Evolutionary conservation across 208 protist genomes (phyloP).

Genomic region (Trypanosoma lewisi): DNA sequence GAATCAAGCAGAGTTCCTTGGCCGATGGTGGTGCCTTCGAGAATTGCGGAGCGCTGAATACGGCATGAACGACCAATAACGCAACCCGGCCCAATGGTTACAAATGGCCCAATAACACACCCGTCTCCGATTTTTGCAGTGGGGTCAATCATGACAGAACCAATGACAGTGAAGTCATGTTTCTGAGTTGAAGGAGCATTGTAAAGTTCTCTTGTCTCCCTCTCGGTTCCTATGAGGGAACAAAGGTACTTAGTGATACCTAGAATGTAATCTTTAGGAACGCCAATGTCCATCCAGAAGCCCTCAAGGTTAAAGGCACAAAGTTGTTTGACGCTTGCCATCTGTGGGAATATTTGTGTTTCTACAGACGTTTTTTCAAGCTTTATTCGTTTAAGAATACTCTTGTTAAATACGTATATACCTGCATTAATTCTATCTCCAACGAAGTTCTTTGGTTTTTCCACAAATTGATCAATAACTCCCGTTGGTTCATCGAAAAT

Average conservation of each 20-base stretch:
- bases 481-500: slow-evolving; percentile 87
- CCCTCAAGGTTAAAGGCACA: slow-evolving; percentile 94
- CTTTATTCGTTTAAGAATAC: slow-evolving; percentile 94
- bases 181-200: slow-evolving; percentile 27
- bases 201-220: slow-evolving; percentile 33
- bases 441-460: slow-evolving; percentile 95
- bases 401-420: slow-evolving; percentile 96
- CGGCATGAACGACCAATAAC: slow-evolving; percentile 89
- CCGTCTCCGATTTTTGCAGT: slow-evolving; percentile 90
- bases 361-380: slow-evolving; percentile 94
- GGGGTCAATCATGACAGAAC: slow-evolving; percentile 84
- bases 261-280: slow-evolving; percentile 93
- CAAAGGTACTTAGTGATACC: slow-evolving; percentile 89
- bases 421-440: slow-evolving; percentile 97
- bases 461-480: slow-evolving; percentile 93
- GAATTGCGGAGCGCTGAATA: slow-evolving; percentile 82
- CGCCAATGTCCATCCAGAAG: slow-evolving; percentile 98
- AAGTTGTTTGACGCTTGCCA: slow-evolving; percentile 93
- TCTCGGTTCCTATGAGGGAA: slow-evolving; percentile 38
- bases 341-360: slow-evolving; percentile 95
- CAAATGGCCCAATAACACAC: slow-evolving; percentile 94
- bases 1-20: slow-evolving; percentile 75
- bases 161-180: slow-evolving; percentile 56
- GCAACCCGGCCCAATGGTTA: slow-evolving; percentile 93
- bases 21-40: slow-evolving; percentile 85